Percentiles rank a stretch among this genome's conserved stretches.
Conservation (phyloP, 345 rosid species). For the Arabidopsis arenosa region DNA sequence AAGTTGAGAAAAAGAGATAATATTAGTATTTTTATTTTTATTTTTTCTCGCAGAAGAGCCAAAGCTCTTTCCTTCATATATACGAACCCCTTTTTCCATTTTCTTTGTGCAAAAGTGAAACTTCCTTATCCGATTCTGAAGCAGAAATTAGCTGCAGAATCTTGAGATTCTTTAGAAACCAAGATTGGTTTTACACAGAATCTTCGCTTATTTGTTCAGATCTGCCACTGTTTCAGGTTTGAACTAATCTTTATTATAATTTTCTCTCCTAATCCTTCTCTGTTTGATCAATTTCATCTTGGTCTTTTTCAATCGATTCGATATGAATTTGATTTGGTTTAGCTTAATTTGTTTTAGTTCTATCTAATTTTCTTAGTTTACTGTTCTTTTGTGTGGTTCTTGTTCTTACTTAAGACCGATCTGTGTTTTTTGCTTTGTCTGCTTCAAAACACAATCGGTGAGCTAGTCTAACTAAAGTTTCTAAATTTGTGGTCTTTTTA, state of each 20-base stretch:
- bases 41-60: slow-evolving; percentile 15
- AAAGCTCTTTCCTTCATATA: slow-evolving; percentile 46
- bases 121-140: slow-evolving; percentile 46
- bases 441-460: slow-evolving; percentile 14
- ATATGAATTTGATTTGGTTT: neutral
- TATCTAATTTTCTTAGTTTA: slow-evolving; percentile 8
- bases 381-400: neutral
- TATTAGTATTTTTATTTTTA: neutral
- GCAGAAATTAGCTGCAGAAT: slow-evolving; percentile 43
- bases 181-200: neutral
- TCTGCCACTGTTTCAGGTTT: slow-evolving; percentile 43
- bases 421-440: slow-evolving; percentile 27
- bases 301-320: neutral
- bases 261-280: neutral
- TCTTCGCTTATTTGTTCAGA: slow-evolving; percentile 34
- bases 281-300: slow-evolving; percentile 32
- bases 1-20: slow-evolving; percentile 42
- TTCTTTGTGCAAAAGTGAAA: slow-evolving; percentile 33
- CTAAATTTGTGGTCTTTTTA: neutral
- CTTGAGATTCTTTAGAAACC: slow-evolving; percentile 34
- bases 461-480: slow-evolving; percentile 4
- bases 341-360: neutral
- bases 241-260: neutral
- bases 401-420: slow-evolving; percentile 25
- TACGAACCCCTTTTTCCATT: slow-evolving; percentile 40